Evolutionary conservation across 2,329 filamentous ascomycete species (phyloP).

Genomic region (Stemphylium vesicarium): DNA sequence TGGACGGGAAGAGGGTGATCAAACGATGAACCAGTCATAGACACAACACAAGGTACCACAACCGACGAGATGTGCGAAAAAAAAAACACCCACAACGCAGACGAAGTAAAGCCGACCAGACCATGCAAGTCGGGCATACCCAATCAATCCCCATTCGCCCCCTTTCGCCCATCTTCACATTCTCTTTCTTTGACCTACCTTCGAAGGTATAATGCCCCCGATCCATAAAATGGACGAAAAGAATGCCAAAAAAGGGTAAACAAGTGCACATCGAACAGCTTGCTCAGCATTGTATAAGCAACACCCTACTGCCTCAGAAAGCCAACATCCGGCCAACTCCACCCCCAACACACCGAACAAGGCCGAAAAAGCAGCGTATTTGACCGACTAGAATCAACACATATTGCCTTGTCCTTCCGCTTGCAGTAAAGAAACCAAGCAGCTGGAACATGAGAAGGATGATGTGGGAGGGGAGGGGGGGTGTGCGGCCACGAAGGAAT

Average conservation of each 20-base stretch:
- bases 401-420: slow-evolving; percentile 8
- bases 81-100: no score
- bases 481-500: neutral
- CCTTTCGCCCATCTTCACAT: no score
- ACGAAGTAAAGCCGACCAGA: no score
- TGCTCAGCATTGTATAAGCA: slow-evolving; percentile 2
- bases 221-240: no score
- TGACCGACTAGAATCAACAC: slow-evolving; percentile 19
- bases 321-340: neutral
- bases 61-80: no score
- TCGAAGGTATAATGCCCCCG: no score
- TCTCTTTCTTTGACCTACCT: no score
- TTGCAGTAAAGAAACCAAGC: slow-evolving; percentile 3
- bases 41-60: no score
- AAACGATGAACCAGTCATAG: no score
- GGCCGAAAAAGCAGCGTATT: slow-evolving; percentile 15
- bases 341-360: slow-evolving; percentile 7
- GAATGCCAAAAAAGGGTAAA: neutral
- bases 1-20: no score
- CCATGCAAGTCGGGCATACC: no score
- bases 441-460: slow-evolving; percentile 1
- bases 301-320: neutral
- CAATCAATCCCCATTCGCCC: no score
- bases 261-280: neutral
- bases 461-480: neutral